Evolutionary conservation across 345 rosid genomes (phyloP), one percentile per base, ranked within the genome.

Genomic region (Eucalyptus microcorys): DNA sequence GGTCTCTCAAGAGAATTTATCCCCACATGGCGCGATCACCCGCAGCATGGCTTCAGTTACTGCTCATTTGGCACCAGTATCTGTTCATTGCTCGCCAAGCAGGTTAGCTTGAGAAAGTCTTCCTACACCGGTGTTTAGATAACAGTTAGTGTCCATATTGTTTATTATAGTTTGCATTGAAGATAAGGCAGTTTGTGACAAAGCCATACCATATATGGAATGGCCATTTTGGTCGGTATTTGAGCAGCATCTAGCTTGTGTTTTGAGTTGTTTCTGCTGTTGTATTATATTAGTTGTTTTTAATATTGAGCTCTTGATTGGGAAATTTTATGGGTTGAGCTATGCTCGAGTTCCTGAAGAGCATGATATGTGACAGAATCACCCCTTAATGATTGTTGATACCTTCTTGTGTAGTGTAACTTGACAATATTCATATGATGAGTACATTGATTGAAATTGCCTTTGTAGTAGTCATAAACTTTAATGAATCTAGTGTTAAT

Each of bases 1-100:
- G 89, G 96, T 95, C 52, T 91, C 94, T 87, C 90, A 80, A 87
- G 98, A 95, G 91, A 92, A 94, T 85, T 92, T 91, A 42, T 92
- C 95, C 87, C 89, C 93, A 19, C 90, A 85, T n/a, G 89, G 88
- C 7, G 43, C 89, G 88, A 89, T 87, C 81, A 90, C 91, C 91
- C 80, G 93, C 89, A 93, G 92, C 64, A 88, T 93, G 91, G 86
- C 93, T 48, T 94, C 95, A 13, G 88, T 93, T 47, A 90, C 90
- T 90, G 87, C 92, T 88, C 94, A 88, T n/a, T 91, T 92, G 14
- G 90, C 92, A 68, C 91, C 92, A 1, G 90, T 92, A 24, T 92
- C 96, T 89, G 92, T 94, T 90, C 91, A 90, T 86, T 89, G 90
- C 89, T 94, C 95, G 17, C 92, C 95, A 49, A 92, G 93, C 96